Percentiles rank a stretch among this genome's conserved stretches.
Evolutionary conservation across 108 stramenopile genomes (phyloP).

Genomic region (Pseudonitzschia multiseries): DNA sequence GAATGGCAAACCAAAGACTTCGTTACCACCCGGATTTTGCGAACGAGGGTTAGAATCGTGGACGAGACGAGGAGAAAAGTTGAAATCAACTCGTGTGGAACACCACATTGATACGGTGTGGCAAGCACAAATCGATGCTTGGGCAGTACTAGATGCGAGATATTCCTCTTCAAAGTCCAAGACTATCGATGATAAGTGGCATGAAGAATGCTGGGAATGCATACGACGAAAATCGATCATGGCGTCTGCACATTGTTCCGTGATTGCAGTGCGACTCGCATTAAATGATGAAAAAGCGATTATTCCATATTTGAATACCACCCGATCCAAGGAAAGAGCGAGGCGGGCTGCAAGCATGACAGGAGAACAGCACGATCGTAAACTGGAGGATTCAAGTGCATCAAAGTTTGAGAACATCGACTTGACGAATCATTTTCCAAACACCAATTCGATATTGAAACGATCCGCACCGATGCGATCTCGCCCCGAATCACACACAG

Average conservation of each 20-base stretch:
- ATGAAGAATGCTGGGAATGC: conserved; percentile 34
- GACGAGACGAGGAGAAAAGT: conserved; percentile 35
- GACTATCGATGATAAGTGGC: neutral
- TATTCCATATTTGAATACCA: conserved; percentile 19
- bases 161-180: neutral
- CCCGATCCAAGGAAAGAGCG: conserved; percentile 19
- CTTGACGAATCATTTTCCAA: neutral
- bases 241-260: conserved; percentile 8
- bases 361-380: neutral
- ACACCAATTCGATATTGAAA: neutral
- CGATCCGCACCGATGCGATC: too few relatives aligned
- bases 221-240: conserved; percentile 19
- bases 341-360: conserved; percentile 4
- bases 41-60: conserved; percentile 36
- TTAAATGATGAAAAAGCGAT: conserved; percentile 22
- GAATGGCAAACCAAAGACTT: neutral
- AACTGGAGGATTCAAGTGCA: too few relatives aligned
- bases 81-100: conserved; percentile 31
- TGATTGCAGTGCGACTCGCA: conserved; percentile 15
- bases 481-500: too few relatives aligned
- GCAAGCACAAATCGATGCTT: conserved; percentile 39
- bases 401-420: too few relatives aligned
- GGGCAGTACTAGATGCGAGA: neutral
- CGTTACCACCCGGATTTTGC: conserved; percentile 15
- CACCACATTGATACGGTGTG: conserved; percentile 35